A percentile compares a stretch with the other conserved stretches of the same genome.
Evolutionary conservation across 768 basidiomycete species (phyloP).

Genomic region (Kwoniella mangroviensis): DNA sequence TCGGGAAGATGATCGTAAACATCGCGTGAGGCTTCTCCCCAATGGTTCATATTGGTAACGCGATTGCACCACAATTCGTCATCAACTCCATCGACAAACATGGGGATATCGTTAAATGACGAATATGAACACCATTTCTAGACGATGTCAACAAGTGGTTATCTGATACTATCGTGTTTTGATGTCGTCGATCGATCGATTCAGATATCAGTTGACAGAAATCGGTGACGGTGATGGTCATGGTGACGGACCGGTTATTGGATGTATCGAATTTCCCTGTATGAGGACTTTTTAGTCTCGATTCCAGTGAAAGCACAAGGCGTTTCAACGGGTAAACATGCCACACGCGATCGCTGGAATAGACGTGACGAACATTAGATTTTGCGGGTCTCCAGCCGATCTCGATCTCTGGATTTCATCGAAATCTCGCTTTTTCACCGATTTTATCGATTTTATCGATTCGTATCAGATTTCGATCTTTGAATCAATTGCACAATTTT

Average conservation of each 20-base stretch:
- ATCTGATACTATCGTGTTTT: background rate
- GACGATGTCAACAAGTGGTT: background rate
- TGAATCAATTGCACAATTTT: background rate
- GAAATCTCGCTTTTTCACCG: background rate
- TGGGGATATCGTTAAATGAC: conserved; percentile 4
- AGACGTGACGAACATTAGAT: conserved; percentile 15
- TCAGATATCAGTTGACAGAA: background rate
- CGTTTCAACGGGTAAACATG: conserved; percentile 7
- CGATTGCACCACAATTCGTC: background rate
- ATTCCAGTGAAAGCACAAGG: background rate
- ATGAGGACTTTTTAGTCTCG: background rate
- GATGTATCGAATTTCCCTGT: background rate
- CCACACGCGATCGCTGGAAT: background rate
- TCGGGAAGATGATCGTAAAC: background rate
- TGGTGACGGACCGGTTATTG: background rate
- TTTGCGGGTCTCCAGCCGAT: conserved; percentile 12
- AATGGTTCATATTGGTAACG: background rate
- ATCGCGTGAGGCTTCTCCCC: background rate
- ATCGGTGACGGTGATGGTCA: conserved; percentile 5
- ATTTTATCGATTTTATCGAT: conserved; percentile 9
- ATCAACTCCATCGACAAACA: background rate
- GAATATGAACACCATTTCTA: background rate
- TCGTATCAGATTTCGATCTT: background rate
- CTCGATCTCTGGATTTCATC: conserved; percentile 5
- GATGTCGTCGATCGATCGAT: conserved; percentile 10